Conservation (phyloP, 2,329 filamentous ascomycete genomes). For the Escovopsis sp. region DNA sequence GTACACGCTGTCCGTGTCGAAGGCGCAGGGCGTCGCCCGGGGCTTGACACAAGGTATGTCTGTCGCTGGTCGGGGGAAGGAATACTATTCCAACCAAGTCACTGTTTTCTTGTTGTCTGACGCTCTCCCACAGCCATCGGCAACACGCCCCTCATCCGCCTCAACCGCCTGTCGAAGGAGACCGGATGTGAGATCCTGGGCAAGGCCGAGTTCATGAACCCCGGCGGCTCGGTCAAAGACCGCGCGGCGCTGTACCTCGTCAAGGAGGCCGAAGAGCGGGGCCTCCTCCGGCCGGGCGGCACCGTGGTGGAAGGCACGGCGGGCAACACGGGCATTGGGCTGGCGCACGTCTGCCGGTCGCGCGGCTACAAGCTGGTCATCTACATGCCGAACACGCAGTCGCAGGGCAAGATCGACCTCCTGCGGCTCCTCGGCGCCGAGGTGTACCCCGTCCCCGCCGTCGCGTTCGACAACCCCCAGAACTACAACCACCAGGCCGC, state of each 20-base stretch:
- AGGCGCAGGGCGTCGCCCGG: conserved; percentile 63
- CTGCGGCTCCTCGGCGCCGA: conserved; percentile 82
- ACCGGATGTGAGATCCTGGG: conserved; percentile 90
- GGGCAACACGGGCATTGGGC: conserved; percentile 93
- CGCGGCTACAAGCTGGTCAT: conserved; percentile 92
- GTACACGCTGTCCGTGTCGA: conserved; percentile 58
- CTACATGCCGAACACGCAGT: conserved; percentile 99
- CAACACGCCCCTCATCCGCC: conserved; percentile 84
- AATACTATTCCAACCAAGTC: not conserved
- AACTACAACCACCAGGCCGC: conserved; percentile 98
- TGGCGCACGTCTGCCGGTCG: conserved; percentile 88
- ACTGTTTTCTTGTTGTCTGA: not conserved
- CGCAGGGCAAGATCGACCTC: conserved; percentile 92
- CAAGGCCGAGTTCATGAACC: conserved; percentile 98
- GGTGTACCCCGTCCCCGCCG: conserved; percentile 89
- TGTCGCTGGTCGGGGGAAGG: too few relatives aligned
- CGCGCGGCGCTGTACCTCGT: conserved; percentile 90
- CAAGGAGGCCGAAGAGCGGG: conserved; percentile 79
- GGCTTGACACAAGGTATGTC: conserved; percentile 63
- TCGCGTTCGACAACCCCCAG: conserved; percentile 83
- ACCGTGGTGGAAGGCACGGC: conserved; percentile 96
- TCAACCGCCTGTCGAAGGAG: conserved; percentile 75
- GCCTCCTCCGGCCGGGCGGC: conserved; percentile 67
- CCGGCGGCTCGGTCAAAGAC: conserved; percentile 91
- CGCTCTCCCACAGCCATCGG: conserved; percentile 57